Conservation (phyloP, 495 filamentous ascomycete genomes). For the Choiromyces venosus region DNA sequence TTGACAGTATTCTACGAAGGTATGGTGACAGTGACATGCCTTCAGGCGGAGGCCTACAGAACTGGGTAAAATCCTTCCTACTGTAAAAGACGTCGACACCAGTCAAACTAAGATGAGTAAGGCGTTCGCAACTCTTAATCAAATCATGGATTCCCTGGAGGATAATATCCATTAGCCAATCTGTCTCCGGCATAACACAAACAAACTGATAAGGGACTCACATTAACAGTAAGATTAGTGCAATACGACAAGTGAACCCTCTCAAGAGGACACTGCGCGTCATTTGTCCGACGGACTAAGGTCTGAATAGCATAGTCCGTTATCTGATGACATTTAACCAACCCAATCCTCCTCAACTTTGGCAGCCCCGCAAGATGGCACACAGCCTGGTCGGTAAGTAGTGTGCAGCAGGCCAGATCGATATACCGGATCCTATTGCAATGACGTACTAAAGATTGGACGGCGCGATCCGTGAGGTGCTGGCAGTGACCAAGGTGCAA, state of each 20-base stretch:
- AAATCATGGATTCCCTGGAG: slow-evolving; percentile 82
- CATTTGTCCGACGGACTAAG: slow-evolving; percentile 49
- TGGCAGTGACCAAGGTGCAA: slow-evolving; percentile 92
- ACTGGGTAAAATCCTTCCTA: slow-evolving; percentile 67
- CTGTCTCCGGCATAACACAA: slow-evolving; percentile 1
- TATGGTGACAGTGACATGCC: slow-evolving; percentile 46
- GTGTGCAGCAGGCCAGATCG: slow-evolving; percentile 89
- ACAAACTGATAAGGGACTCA: slow-evolving; percentile 48
- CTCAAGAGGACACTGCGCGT: slow-evolving; percentile 58
- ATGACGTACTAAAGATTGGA: slow-evolving; percentile 69
- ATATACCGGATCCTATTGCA: slow-evolving; percentile 98
- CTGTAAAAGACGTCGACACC: slow-evolving; percentile 82
- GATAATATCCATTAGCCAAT: slow-evolving; percentile 14
- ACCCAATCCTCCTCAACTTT: slow-evolving; percentile 85
- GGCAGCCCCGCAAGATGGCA: slow-evolving; percentile 76
- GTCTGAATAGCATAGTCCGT: slow-evolving; percentile 74
- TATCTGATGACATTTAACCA: slow-evolving; percentile 88
- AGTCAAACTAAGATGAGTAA: slow-evolving; percentile 93
- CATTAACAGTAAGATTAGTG: slow-evolving; percentile 67
- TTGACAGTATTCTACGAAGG: neutral
- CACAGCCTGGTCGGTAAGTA: slow-evolving; percentile 83
- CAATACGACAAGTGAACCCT: slow-evolving; percentile 97
- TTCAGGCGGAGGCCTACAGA: slow-evolving; percentile 78
- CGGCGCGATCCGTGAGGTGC: slow-evolving; percentile 79
- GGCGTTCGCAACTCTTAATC: slow-evolving; percentile 80